Percentiles rank a stretch among this genome's conserved stretches.
Evolutionary conservation across 2,329 filamentous ascomycete genomes (phyloP).

Genomic region (Raffaelea arxii): DNA sequence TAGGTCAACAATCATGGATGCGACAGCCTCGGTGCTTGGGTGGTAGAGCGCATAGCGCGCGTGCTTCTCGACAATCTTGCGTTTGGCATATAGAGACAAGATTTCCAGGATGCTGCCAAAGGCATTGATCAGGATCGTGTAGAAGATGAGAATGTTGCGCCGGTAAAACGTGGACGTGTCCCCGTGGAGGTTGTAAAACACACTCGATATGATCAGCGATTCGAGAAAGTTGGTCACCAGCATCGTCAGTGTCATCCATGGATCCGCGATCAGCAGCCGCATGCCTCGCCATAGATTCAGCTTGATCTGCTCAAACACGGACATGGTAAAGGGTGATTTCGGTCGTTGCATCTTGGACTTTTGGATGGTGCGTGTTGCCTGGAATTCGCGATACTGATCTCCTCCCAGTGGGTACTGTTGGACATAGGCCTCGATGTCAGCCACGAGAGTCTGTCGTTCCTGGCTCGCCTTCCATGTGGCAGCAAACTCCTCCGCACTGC

Average conservation of each 20-base stretch:
- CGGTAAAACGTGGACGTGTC: slow-evolving; percentile 27
- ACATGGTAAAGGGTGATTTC: slow-evolving; percentile 36
- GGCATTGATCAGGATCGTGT: slow-evolving; percentile 76
- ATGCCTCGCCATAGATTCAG: slow-evolving; percentile 31
- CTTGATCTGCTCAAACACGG: slow-evolving; percentile 33
- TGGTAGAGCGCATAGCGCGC: slow-evolving; percentile 78
- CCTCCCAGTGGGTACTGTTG: background rate
- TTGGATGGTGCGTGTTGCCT: background rate
- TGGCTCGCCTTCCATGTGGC: background rate
- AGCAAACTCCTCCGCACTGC: background rate
- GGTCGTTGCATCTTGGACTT: background rate
- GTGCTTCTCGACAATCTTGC: slow-evolving; percentile 87
- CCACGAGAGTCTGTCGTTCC: background rate
- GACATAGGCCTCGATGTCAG: background rate
- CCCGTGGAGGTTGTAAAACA: background rate
- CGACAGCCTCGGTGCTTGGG: slow-evolving; percentile 75
- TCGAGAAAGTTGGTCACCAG: slow-evolving; percentile 18
- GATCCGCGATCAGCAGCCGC: slow-evolving; percentile 29
- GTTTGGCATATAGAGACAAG: slow-evolving; percentile 74
- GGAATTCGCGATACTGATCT: background rate
- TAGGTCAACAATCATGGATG: slow-evolving; percentile 76
- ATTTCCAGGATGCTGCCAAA: slow-evolving; percentile 76
- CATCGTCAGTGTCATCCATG: slow-evolving; percentile 25
- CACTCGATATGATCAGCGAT: background rate
- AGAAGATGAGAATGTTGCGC: slow-evolving; percentile 73